These are phyloP conservation scores for Coffea canephora DNA, from an alignment of 257 asterid species.

Conservation along the genomic window DNA sequence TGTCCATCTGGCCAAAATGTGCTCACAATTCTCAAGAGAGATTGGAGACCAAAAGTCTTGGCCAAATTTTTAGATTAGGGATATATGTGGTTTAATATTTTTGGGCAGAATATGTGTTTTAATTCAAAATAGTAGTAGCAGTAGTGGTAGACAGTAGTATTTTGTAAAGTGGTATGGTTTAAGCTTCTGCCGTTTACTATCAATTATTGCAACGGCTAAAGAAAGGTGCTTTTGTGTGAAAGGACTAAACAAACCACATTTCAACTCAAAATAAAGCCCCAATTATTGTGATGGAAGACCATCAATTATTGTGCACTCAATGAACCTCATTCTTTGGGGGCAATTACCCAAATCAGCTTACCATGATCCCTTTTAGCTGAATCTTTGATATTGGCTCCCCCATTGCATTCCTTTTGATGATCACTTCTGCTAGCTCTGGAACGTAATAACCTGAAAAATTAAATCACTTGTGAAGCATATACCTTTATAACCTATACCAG, in stretches of 20 bases:
- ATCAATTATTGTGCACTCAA: neutral
- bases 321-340: neutral
- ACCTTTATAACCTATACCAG: too few species aligned
- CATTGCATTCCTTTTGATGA: slow-evolving; percentile 25
- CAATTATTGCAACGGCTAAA: neutral
- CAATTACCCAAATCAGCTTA: slow-evolving; percentile 1
- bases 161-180: neutral
- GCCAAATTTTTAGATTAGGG: neutral
- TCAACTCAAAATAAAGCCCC: neutral
- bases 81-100: too few species aligned
- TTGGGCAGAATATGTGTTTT: too few species aligned
- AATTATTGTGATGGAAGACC: neutral
- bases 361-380: slow-evolving; percentile 45
- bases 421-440: slow-evolving; percentile 41
- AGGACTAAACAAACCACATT: neutral
- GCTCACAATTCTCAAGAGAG: neutral
- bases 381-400: slow-evolving; percentile 19
- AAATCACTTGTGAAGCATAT: neutral
- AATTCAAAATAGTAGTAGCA: too few species aligned
- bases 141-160: too few species aligned
- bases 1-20: neutral
- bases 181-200: neutral
- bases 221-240: neutral
- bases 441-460: slow-evolving; percentile 32
- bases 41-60: neutral